Conservation (phyloP, 2,329 filamentous ascomycete species). For the Arthrocladium fulminans region DNA sequence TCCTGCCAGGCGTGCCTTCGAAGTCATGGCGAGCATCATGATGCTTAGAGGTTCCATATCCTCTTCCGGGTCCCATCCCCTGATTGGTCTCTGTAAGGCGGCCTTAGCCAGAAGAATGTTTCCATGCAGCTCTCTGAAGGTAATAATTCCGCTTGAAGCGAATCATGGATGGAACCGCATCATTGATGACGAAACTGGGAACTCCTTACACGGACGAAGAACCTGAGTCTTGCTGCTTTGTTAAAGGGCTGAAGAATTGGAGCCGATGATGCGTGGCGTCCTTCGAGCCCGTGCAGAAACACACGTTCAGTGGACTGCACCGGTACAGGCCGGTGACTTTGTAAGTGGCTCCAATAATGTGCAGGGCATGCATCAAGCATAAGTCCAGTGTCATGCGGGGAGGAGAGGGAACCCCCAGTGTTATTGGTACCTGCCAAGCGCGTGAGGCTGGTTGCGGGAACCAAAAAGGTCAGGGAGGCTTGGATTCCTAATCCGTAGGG, state of each 20-base stretch:
- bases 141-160: background rate
- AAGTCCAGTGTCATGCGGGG: too few relatives aligned
- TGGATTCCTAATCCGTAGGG: too few relatives aligned
- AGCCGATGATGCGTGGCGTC: background rate
- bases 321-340: background rate
- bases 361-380: background rate
- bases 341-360: background rate
- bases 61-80: too few relatives aligned
- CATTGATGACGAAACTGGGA: conserved; percentile 5
- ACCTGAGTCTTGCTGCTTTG: conserved; percentile 2
- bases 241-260: conserved; percentile 1
- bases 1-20: background rate
- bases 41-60: background rate
- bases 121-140: background rate
- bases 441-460: too few relatives aligned
- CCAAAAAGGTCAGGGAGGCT: too few relatives aligned
- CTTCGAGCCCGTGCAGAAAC: background rate
- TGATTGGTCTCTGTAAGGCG: too few relatives aligned
- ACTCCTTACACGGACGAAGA: background rate
- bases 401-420: too few relatives aligned
- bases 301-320: background rate
- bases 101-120: too few relatives aligned
- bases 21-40: background rate
- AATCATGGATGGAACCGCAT: background rate
- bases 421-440: background rate